A percentile compares a stretch with the other conserved stretches of the same genome.
These are phyloP conservation scores for Thelephora ganbajun DNA, from an alignment of 768 basidiomycete species.

Conservation along the genomic window DNA sequence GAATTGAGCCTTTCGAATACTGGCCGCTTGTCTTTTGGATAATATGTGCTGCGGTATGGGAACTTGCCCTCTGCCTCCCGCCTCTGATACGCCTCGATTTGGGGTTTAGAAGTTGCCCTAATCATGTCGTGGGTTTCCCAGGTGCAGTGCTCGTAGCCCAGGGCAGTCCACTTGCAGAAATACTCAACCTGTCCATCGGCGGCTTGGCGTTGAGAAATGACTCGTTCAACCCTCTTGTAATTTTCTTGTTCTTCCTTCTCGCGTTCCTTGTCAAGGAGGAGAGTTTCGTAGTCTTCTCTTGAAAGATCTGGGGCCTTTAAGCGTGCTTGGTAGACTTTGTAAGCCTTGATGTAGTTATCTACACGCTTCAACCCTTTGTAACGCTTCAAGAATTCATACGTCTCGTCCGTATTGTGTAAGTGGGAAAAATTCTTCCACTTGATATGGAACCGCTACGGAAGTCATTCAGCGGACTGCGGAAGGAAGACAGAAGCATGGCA, in stretches of 20 bases:
- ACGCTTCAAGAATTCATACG: conserved; percentile 88
- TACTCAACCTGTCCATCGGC: conserved; percentile 56
- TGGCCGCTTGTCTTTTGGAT: conserved; percentile 57
- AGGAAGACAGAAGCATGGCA: conserved; percentile 3
- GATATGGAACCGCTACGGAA: conserved; percentile 82
- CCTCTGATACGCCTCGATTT: conserved; percentile 66
- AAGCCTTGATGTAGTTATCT: conserved; percentile 96
- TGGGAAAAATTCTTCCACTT: conserved; percentile 99
- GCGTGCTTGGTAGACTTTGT: conserved; percentile 58
- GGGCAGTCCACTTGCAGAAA: conserved; percentile 93
- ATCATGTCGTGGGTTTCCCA: conserved; percentile 86
- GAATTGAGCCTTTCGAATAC: conserved; percentile 69
- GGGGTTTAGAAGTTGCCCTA: conserved; percentile 57
- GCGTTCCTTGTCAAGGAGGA: conserved; percentile 83
- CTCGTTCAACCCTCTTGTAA: conserved; percentile 83
- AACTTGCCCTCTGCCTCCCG: conserved; percentile 71
- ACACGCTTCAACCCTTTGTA: conserved; percentile 95
- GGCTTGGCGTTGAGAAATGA: conserved; percentile 65
- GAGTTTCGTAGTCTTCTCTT: conserved; percentile 79
- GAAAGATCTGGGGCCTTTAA: conserved; percentile 52
- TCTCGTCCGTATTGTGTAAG: conserved; percentile 98
- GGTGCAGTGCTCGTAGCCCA: conserved; percentile 90
- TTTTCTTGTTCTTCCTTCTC: conserved; percentile 84
- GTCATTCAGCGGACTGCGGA: conserved; percentile 8
- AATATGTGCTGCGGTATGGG: conserved; percentile 70